A percentile compares a stretch with the other conserved stretches of the same genome.
Conservation (phyloP, 2,329 filamentous ascomycete species). For the Clonostachys solani region DNA sequence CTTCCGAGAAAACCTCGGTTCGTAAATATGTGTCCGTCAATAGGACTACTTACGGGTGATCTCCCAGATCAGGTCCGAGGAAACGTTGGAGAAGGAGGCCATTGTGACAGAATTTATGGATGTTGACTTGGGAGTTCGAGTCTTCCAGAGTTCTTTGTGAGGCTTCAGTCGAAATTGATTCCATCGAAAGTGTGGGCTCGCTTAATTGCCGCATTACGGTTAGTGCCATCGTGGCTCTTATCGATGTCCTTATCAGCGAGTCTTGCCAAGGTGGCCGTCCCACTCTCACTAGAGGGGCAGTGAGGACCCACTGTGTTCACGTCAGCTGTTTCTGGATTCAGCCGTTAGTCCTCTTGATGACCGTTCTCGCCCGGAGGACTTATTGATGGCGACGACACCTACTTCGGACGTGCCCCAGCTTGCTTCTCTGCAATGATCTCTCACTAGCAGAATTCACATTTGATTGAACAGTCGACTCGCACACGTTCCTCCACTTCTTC, state of each 20-base stretch:
- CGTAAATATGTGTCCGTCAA: neutral
- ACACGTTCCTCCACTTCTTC: too few species aligned
- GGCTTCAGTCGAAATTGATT: too few species aligned
- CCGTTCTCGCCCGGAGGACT: too few species aligned
- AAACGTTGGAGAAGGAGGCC: slow-evolving; percentile 66
- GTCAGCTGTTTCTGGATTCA: too few species aligned
- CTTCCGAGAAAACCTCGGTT: neutral
- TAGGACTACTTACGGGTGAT: slow-evolving; percentile 77
- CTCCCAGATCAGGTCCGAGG: slow-evolving; percentile 91
- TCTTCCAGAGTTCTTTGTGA: neutral
- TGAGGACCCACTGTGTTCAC: too few species aligned
- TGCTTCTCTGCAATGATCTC: too few species aligned
- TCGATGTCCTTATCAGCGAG: slow-evolving; percentile 4
- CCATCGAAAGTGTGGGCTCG: slow-evolving; percentile 31
- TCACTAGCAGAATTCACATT: too few species aligned
- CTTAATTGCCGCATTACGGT: slow-evolving; percentile 22
- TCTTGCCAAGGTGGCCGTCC: slow-evolving; percentile 2
- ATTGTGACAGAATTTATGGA: slow-evolving; percentile 36
- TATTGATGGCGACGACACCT: too few species aligned
- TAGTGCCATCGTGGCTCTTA: slow-evolving; percentile 11
- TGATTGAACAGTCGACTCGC: too few species aligned
- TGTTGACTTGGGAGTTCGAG: neutral
- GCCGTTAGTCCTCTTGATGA: too few species aligned
- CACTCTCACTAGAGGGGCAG: too few species aligned
- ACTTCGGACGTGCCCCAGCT: too few species aligned